Conservation (phyloP, 805 yeast species). For the Kazachstania psychrophila region DNA sequence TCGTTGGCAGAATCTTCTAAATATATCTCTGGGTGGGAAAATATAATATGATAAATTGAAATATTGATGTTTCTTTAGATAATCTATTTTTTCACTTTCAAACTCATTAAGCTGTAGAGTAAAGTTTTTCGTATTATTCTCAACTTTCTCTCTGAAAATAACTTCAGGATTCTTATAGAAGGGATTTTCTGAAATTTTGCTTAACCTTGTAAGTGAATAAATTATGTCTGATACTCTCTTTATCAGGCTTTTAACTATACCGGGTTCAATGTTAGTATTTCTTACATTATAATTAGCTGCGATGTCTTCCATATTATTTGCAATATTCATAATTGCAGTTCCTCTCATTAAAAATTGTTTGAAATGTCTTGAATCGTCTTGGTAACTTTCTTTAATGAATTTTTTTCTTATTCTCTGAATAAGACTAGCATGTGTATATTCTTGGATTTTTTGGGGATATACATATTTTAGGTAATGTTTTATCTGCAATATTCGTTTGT, state of each 20-base stretch:
- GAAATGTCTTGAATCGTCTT: conserved; percentile 32
- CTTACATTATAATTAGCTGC: too few relatives aligned
- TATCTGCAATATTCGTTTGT: conserved; percentile 61
- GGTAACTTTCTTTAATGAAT: conserved; percentile 25
- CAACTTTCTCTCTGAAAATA: conserved; percentile 23
- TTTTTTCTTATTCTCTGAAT: conserved; percentile 22
- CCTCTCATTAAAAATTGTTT: conserved; percentile 46
- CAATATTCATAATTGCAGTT: conserved; percentile 41
- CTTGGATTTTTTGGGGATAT: conserved; percentile 31
- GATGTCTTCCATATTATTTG: conserved; percentile 20
- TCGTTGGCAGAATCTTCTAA: conserved; percentile 66
- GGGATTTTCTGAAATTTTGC: conserved; percentile 28
- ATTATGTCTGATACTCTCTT: background rate
- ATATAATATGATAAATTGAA: conserved; percentile 61
- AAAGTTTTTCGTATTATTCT: conserved; percentile 30
- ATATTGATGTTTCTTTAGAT: conserved; percentile 47
- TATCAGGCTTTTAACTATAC: conserved; percentile 1
- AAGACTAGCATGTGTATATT: conserved; percentile 30
- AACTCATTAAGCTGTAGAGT: conserved; percentile 32
- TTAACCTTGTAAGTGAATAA: background rate
- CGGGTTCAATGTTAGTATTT: background rate
- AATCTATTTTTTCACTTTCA: conserved; percentile 34
- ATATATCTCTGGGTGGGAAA: conserved; percentile 52
- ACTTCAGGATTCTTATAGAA: conserved; percentile 29
- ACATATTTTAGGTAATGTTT: conserved; percentile 36